Evolutionary conservation across 2,329 filamentous ascomycete species (phyloP), one percentile per base, ranked within the genome.

Genomic region (Pyrenochaeta sp.): DNA sequence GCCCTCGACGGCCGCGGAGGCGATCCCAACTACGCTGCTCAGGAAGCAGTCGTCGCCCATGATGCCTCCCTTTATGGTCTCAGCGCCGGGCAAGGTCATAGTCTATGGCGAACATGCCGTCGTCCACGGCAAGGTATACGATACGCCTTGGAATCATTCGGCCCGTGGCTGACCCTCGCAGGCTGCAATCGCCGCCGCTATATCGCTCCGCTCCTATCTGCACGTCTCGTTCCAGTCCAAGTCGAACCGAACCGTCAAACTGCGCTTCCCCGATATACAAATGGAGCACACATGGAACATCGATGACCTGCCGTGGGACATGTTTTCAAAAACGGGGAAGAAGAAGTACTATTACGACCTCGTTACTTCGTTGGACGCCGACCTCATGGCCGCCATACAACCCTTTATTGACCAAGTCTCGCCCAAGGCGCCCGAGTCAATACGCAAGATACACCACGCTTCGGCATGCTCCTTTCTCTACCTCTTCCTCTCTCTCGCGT

Each of bases 101-200:
- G 92, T 98, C 52, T 98, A 94, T 80, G 95, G 95, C 66, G 95
- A 99, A 78, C 95, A 99, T 81, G 91, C 95, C 2, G 95, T 98
- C n/a, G 95, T 99, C 22, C 88, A 99, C 74, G 93, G 93, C 74
- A 98, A 97, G 86, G 91, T 91, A 81, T 54, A 80, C 12, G 22
- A 28, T 15, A 10, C 25, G 22, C 15, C 42, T 15, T 27, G 12
- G 42, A 6, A 28, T 9, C 24, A 15, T 27, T 68, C 15, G 25
- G 36, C 24, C 24, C 10, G n/a, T 36, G 39, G 49, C 67, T 76
- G 40, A 75, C 58, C 40, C 8, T 13, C 30, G 3, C 52, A 93
- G 90, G 88, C 93, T 67, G 94, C 95, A 57, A 94, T 99, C 78
- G 95, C 95, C 51, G 96, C 95, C 25, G 90, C 95, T 30, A 96